Evolutionary conservation across 148 eudicot species (phyloP).

Genomic region (Rhododendron vialii): DNA sequence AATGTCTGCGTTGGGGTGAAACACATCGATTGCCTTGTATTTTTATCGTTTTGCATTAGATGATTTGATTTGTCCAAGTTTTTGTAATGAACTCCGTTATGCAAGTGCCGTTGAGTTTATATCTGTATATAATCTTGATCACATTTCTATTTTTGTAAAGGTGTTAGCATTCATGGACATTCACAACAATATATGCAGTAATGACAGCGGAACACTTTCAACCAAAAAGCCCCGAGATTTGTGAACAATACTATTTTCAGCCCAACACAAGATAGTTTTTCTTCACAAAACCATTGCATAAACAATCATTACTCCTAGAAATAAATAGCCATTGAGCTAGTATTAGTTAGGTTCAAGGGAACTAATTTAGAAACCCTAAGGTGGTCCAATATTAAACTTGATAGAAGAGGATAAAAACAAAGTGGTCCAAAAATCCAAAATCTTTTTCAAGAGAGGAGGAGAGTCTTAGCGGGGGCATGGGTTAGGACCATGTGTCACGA

Average conservation of each 20-base stretch:
- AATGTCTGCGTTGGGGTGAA: too few relatives aligned
- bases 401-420: neutral
- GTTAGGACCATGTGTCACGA: conserved; percentile 7
- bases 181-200: too few relatives aligned
- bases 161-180: too few relatives aligned
- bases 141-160: too few relatives aligned
- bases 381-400: neutral
- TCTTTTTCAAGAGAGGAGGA: neutral
- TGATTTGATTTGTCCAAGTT: too few relatives aligned
- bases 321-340: neutral
- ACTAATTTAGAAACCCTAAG: neutral
- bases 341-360: neutral
- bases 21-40: too few relatives aligned
- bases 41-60: too few relatives aligned
- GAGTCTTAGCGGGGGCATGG: neutral
- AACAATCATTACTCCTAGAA: neutral
- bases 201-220: too few relatives aligned
- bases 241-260: neutral
- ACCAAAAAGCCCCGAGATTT: too few relatives aligned
- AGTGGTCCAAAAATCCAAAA: conserved; percentile 1
- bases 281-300: neutral
- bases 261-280: neutral
- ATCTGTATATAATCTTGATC: too few relatives aligned
- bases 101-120: too few relatives aligned
- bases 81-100: too few relatives aligned